Percentiles rank a stretch among this genome's conserved stretches.
These are phyloP conservation scores for Coffea eugenioides DNA, from an alignment of 257 asterid species.

Conservation along the genomic window DNA sequence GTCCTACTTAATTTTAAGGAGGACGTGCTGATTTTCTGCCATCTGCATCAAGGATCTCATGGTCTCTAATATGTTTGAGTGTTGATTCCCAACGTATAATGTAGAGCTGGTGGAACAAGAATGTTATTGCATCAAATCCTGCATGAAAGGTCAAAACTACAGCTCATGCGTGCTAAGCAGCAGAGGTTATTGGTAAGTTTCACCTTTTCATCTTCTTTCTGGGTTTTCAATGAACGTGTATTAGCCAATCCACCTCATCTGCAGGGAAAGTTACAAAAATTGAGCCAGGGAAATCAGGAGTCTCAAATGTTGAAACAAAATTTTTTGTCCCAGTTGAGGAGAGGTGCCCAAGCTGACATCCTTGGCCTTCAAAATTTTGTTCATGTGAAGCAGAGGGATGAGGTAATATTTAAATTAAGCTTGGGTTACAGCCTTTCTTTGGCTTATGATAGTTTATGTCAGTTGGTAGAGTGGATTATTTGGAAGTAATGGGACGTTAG, in stretches of 20 bases:
- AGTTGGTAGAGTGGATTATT: not conserved
- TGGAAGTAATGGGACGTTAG: not conserved
- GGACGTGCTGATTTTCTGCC: not conserved
- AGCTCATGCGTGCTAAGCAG: conserved; percentile 54
- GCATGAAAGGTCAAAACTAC: conserved; percentile 64
- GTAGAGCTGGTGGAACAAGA: conserved; percentile 61
- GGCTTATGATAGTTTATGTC: not conserved
- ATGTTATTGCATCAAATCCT: conserved; percentile 52
- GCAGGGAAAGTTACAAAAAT: conserved; percentile 59
- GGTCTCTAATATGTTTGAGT: not conserved
- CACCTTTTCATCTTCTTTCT: conserved; percentile 21
- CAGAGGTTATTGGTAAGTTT: conserved; percentile 64
- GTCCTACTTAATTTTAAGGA: conserved; percentile 10
- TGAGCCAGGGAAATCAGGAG: conserved; percentile 59
- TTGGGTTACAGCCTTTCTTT: not conserved
- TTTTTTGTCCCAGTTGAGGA: conserved; percentile 28
- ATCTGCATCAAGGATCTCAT: not conserved
- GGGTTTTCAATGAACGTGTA: not conserved
- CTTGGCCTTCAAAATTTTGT: conserved; percentile 28
- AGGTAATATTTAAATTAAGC: conserved; percentile 30
- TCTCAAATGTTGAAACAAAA: conserved; percentile 42
- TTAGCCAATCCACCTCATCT: conserved; percentile 26
- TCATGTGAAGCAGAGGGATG: conserved; percentile 29
- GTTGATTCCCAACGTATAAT: conserved; percentile 30
- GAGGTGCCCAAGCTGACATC: conserved; percentile 29